A percentile compares a stretch with the other conserved stretches of the same genome.
phyloP scores from a whole-genome alignment of 2,329 filamentous ascomycete genomes.

The Podosphaera aphanis region DNA sequence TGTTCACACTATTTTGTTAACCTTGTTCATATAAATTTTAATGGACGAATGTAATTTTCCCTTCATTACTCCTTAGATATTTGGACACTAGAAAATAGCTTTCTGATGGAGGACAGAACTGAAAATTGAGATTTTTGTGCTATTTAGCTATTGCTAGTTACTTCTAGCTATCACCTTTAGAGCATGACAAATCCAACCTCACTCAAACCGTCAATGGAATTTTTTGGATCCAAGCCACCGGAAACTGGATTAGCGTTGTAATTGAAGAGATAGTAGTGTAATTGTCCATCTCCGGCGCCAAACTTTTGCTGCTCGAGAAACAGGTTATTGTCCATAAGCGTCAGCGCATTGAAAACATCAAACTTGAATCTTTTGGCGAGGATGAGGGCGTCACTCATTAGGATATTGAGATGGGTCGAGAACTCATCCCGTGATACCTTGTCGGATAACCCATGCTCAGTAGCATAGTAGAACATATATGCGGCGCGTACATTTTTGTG shows the following conservation, averaged over 20 bases:
- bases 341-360: constrained; percentile 92
- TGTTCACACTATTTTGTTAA: neutral
- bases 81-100: neutral
- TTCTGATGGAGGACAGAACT: neutral
- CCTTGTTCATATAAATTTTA: neutral
- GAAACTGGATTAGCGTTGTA: constrained; percentile 70
- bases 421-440: constrained; percentile 32
- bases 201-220: constrained; percentile 57
- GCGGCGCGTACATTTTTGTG: constrained; percentile 67
- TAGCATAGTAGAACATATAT: constrained; percentile 94
- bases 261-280: constrained; percentile 97
- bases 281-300: constrained; percentile 74
- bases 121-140: neutral
- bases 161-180: constrained; percentile 15
- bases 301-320: constrained; percentile 92
- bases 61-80: neutral
- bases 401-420: constrained; percentile 54
- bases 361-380: constrained; percentile 66
- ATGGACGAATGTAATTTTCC: neutral
- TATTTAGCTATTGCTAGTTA: neutral
- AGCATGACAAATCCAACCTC: constrained; percentile 80
- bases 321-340: constrained; percentile 76
- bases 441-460: constrained; percentile 30
- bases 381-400: constrained; percentile 70
- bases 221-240: constrained; percentile 62